These are phyloP conservation scores for Prunella vulgaris DNA, from an alignment of 257 asterid species.

Conservation along the genomic window DNA sequence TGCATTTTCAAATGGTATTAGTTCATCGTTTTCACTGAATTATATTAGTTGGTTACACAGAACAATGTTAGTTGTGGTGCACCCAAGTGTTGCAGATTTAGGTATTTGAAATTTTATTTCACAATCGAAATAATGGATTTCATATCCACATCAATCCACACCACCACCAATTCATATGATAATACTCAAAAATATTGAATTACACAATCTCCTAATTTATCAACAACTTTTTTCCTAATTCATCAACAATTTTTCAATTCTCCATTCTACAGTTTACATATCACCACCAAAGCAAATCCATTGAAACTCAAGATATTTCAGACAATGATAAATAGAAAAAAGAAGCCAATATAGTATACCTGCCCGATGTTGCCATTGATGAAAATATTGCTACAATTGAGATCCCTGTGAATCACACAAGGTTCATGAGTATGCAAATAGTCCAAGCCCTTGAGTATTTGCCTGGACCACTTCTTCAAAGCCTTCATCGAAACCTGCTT, in stretches of 20 bases:
- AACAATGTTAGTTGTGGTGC: background rate
- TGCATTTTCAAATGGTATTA: too few relatives aligned
- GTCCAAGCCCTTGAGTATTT: constrained; percentile 71
- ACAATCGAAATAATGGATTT: background rate
- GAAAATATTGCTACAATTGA: constrained; percentile 80
- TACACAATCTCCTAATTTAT: background rate
- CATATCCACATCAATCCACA: background rate
- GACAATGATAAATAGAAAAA: background rate
- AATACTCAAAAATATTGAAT: background rate
- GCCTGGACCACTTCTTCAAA: constrained; percentile 76
- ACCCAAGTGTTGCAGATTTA: background rate
- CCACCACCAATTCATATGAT: background rate
- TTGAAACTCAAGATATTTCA: background rate
- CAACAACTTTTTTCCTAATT: background rate
- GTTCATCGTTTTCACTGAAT: too few relatives aligned
- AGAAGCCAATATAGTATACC: constrained; percentile 36
- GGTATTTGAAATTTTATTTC: background rate
- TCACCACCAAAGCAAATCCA: background rate
- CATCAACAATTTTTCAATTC: background rate
- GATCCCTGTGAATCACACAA: constrained; percentile 73
- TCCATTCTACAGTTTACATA: background rate
- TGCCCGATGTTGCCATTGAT: constrained; percentile 83
- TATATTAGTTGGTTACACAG: too few relatives aligned
- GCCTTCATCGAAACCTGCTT: constrained; percentile 68
- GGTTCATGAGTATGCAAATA: constrained; percentile 75